phyloP scores from a whole-genome alignment of 176 grass and related monocot genomes.

The Zoysia pacifica region DNA sequence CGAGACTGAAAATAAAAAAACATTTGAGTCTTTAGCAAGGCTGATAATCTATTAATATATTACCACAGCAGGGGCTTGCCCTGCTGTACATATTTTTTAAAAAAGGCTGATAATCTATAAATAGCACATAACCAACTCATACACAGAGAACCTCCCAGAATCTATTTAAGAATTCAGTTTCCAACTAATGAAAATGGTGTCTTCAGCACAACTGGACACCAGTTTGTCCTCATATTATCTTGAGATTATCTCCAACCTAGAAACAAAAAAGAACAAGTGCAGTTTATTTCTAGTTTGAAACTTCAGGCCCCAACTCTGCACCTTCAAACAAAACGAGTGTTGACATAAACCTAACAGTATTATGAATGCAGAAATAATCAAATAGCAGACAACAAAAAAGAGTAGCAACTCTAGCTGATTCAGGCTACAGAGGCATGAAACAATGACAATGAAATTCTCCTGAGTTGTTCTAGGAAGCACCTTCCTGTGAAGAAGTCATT shows the following conservation, averaged over 20 bases:
- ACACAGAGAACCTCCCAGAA: background rate
- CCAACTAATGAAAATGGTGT: no score
- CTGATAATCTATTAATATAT: background rate
- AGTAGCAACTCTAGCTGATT: background rate
- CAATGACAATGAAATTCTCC: background rate
- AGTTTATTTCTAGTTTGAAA: background rate
- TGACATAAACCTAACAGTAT: background rate
- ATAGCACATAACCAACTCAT: background rate
- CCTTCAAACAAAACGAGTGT: background rate
- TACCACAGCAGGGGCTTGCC: no score
- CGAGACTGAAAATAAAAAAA: background rate
- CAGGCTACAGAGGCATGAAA: slow-evolving; percentile 3
- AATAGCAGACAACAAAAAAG: background rate
- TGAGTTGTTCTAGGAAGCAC: slow-evolving; percentile 23
- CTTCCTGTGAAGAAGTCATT: slow-evolving; percentile 93
- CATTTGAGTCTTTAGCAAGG: background rate
- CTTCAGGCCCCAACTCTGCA: background rate
- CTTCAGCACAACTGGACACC: background rate
- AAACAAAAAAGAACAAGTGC: background rate
- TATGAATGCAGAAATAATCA: background rate
- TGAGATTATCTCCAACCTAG: background rate
- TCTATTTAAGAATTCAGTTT: background rate
- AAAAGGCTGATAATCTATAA: background rate
- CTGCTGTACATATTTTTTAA: no score
- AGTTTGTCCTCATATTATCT: background rate